phyloP scores from a whole-genome alignment of 73 alveolate genomes.

The Vitrella brassicaformis region DNA sequence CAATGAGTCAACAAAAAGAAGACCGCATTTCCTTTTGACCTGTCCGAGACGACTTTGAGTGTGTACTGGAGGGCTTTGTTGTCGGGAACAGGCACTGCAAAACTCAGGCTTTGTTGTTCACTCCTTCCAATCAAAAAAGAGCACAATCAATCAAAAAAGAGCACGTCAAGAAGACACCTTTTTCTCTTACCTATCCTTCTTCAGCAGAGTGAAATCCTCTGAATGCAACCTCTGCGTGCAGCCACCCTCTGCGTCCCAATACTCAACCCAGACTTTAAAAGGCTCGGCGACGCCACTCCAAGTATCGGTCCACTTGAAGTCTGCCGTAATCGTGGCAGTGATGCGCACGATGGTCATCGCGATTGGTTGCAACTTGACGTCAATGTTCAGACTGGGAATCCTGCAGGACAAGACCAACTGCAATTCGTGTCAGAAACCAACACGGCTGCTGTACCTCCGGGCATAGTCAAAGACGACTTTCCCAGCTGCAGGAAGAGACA shows the following conservation, averaged over 20 bases:
- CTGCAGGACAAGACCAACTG: background rate
- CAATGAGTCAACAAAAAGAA: background rate
- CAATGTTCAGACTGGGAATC: conserved; percentile 81
- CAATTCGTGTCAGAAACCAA: background rate
- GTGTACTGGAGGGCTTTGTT: conserved; percentile 19
- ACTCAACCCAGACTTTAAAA: background rate
- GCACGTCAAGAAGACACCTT: background rate
- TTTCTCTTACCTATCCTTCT: too few species aligned
- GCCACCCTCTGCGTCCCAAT: too few species aligned
- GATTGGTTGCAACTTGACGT: conserved; percentile 78
- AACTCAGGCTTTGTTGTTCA: background rate
- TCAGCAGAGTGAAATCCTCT: too few species aligned
- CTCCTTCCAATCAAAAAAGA: background rate
- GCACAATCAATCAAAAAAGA: background rate
- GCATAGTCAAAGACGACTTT: background rate
- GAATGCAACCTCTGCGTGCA: too few species aligned
- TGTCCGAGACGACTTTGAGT: background rate
- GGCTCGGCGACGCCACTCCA: background rate
- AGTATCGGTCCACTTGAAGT: conserved; percentile 1
- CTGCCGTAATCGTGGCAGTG: conserved; percentile 22
- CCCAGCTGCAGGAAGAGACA: background rate
- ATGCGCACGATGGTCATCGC: conserved; percentile 84
- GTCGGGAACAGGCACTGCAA: conserved; percentile 21
- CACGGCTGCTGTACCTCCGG: background rate
- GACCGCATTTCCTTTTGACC: background rate